Evolutionary conservation across 495 filamentous ascomycete species (phyloP).

Genomic region (Penicillium odoratum): DNA sequence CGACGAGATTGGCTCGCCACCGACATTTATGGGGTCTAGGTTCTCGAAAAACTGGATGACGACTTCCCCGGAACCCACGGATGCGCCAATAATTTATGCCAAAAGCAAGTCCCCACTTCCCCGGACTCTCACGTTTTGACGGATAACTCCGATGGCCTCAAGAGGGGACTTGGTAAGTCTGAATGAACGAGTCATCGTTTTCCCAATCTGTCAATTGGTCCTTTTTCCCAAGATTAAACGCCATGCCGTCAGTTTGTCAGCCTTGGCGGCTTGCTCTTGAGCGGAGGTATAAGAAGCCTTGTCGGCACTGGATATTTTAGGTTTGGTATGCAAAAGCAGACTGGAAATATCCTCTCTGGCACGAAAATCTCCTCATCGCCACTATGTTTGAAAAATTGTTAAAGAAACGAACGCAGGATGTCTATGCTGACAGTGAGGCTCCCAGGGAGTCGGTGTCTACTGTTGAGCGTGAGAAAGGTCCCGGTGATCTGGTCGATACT

Average conservation of each 20-base stretch:
- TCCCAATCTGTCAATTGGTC: constrained; percentile 8
- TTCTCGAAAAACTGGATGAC: constrained; percentile 6
- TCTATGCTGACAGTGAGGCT: constrained; percentile 4
- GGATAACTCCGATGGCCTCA: constrained; percentile 9
- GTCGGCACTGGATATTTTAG: background rate
- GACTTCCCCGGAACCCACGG: constrained; percentile 9
- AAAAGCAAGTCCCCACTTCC: constrained; percentile 19
- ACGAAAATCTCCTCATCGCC: background rate
- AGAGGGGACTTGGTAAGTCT: background rate
- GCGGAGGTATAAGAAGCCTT: background rate
- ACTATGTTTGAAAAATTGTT: constrained; percentile 24
- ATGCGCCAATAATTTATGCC: constrained; percentile 1
- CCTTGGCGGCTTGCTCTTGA: background rate
- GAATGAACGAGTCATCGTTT: constrained; percentile 30
- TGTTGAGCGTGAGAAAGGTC: constrained; percentile 24
- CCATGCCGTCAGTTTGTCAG: background rate
- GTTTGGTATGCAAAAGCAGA: background rate
- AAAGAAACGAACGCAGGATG: constrained; percentile 19
- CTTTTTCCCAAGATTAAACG: constrained; percentile 4
- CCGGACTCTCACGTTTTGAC: constrained; percentile 19
- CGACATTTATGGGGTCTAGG: constrained; percentile 16
- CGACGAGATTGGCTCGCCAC: constrained; percentile 18
- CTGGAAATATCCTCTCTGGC: background rate
- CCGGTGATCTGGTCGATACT: constrained; percentile 27
- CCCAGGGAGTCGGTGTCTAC: constrained; percentile 25